Evolutionary conservation across 1,284 basidiomycete species (phyloP), one percentile per base, ranked within the genome.

Genomic region (Tetrapyrgos nigripes): DNA sequence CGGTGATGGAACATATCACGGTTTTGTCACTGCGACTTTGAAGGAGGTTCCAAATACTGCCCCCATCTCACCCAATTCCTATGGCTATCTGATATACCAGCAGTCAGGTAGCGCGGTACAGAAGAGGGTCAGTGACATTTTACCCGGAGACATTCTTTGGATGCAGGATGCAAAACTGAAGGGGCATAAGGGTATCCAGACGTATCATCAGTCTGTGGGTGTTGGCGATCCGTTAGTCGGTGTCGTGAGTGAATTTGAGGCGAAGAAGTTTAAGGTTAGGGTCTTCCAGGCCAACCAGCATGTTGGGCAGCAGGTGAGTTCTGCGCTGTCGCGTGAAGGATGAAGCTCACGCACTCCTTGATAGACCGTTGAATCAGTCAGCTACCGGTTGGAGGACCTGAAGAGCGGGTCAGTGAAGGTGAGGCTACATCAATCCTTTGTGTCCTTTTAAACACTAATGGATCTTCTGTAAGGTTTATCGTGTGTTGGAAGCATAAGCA

Each of bases 331-430:
- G 57, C 60, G 62, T 54, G 60, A 62, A 59, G 67, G 64, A 28
- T 60, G 63, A 37, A n/a, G 47, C 62, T 50, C 31, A 8, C 8
- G 14, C 14, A 8, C 14, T 8, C 8, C 14, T 33, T 8, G 51
- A 10, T 71, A 89, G 84, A 87, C 84, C 57, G 87, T 94, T 27
- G 94, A 96, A 68, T 84, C 83, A 53, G 88, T 86, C 26, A 94
- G 90, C 64, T 94, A 96, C 76, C 83, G 92, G 53, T 75, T 96
- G 68, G 94, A 97, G 53, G 95, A 97, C 78, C 72, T 97, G 65
- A 96, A 95, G 80, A 89, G 85, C 65, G 94, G 94, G 11, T 77
- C 79, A 47, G 83, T 95, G 44, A 89, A 91, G 83, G 91, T 93
- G 60, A 64, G 79, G 55, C 14, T 17, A 17, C 17, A 45, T 14